A percentile compares a stretch with the other conserved stretches of the same genome.
These are phyloP conservation scores for Macadamia integrifolia DNA, from an alignment of 164 flowering plant genomes.

Conservation along the genomic window DNA sequence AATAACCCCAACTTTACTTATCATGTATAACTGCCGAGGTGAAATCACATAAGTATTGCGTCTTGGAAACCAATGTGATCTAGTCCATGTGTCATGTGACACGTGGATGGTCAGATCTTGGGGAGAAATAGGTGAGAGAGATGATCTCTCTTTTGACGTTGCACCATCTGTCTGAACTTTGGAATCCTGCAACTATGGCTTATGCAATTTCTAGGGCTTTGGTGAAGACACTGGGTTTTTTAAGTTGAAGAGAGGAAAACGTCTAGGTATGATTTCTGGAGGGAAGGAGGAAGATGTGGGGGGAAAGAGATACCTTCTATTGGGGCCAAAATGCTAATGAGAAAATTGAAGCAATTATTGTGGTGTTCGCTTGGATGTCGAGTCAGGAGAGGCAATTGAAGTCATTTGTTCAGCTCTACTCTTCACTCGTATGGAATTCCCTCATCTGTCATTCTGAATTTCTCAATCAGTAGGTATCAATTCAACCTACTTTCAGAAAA, in stretches of 20 bases:
- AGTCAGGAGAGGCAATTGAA: slow-evolving; percentile 74
- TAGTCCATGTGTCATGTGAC: too few relatives aligned
- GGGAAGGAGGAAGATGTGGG: slow-evolving; percentile 57
- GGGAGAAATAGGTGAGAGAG: neutral
- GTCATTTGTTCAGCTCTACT: slow-evolving; percentile 62
- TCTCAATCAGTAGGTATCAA: slow-evolving; percentile 55
- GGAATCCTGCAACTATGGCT: too few relatives aligned
- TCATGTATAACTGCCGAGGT: too few relatives aligned
- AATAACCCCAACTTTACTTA: too few relatives aligned
- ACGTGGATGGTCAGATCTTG: too few relatives aligned
- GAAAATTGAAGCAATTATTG: slow-evolving; percentile 62
- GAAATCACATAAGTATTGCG: too few relatives aligned
- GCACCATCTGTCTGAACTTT: neutral
- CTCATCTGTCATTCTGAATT: slow-evolving; percentile 85
- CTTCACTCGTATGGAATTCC: slow-evolving; percentile 87
- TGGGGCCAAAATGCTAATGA: slow-evolving; percentile 69
- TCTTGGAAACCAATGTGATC: too few relatives aligned
- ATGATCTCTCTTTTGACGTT: too few relatives aligned
- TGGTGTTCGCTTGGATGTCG: slow-evolving; percentile 90
- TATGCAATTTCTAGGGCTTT: too few relatives aligned
- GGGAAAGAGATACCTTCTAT: slow-evolving; percentile 75
- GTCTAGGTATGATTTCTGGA: slow-evolving; percentile 1
- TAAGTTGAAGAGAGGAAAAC: neutral
- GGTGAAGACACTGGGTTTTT: slow-evolving; percentile 1
- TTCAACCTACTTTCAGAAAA: neutral